Evolutionary conservation across 768 basidiomycete species (phyloP), one percentile per base, ranked within the genome.

Genomic region (Mycena chlorophos): DNA sequence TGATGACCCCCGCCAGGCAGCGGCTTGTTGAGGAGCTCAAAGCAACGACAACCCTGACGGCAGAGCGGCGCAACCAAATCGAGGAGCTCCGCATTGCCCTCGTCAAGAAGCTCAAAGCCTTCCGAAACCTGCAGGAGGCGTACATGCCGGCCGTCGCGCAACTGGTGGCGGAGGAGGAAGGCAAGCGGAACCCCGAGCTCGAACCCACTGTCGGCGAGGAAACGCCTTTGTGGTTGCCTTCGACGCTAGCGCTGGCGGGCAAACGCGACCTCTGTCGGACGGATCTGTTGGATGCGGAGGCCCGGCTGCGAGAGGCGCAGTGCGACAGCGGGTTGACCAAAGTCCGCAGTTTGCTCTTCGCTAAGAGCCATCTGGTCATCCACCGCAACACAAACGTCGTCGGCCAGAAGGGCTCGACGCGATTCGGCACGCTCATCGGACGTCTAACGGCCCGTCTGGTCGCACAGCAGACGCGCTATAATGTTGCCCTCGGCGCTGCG

Each of bases 71-170:
- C 10, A 31, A 30, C 23, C 38, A 57, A 22, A 17, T 61, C 5
- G 6, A 62, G 19, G 52, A 63, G 23, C 54, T 29, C 5, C 56
- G 60, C 6, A n/a, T 43, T 13, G 25, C 52, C 1, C 27, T 61
- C 14, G 8, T 30, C n/a, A 14, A 29, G 16, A 56, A 61, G 28
- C 23, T 58, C 20, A 16, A 4, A 4, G 16, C 19, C 4, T 61
- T 61, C 26, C 25, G 57, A 0, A 17, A 14, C 1, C 37, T 40
- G 1, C 52, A 58, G 47, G 29, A 25, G 6, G 17, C 38, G 6
- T 38, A 31, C 43, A 55, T 31, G 23, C 57, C 60, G 2, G 57
- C 53, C 2, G 56, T 49, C 3, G 16, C 23, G 2, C 23, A 27
- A 3, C 13, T 45, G 1, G 8, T 57, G 37, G 31, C 26, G 14